These are phyloP conservation scores for Cystoderma amianthinum DNA, from an alignment of 768 basidiomycete genomes.

Conservation along the genomic window DNA sequence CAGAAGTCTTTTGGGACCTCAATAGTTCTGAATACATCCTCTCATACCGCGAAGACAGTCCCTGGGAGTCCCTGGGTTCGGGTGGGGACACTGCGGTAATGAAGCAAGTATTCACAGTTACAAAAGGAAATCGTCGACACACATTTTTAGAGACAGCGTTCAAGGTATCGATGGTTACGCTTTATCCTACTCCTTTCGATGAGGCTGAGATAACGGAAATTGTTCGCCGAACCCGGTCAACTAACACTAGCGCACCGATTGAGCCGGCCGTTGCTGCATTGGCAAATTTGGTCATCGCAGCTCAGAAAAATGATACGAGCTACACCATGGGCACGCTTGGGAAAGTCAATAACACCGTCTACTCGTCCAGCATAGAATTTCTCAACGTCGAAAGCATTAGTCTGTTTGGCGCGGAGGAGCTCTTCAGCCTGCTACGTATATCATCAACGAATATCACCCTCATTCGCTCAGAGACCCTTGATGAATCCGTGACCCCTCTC, in stretches of 20 bases:
- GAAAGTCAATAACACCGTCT: slow-evolving; percentile 5
- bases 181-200: slow-evolving; percentile 1
- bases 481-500: slow-evolving; percentile 4
- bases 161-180: slow-evolving; percentile 5
- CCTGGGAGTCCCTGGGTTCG: slow-evolving; percentile 5
- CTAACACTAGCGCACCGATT: slow-evolving; percentile 4
- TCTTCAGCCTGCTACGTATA: slow-evolving; percentile 3
- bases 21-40: slow-evolving; percentile 2
- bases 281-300: slow-evolving; percentile 3
- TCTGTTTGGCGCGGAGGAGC: not conserved
- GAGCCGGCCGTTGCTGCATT: slow-evolving; percentile 3
- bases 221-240: slow-evolving; percentile 4
- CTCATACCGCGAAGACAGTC: slow-evolving; percentile 3
- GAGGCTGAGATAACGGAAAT: slow-evolving; percentile 6
- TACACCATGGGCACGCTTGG: slow-evolving; percentile 2
- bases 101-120: slow-evolving; percentile 9
- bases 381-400: slow-evolving; percentile 3
- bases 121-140: slow-evolving; percentile 7
- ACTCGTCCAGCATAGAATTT: slow-evolving; percentile 5
- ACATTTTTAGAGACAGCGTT: slow-evolving; percentile 7
- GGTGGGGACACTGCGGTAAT: slow-evolving; percentile 7
- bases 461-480: slow-evolving; percentile 7
- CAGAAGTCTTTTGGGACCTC: slow-evolving; percentile 6
- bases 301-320: slow-evolving; percentile 4
- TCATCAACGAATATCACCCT: slow-evolving; percentile 5